Conservation (phyloP, 1,139 yeast species). For the Candida freyschussii region DNA sequence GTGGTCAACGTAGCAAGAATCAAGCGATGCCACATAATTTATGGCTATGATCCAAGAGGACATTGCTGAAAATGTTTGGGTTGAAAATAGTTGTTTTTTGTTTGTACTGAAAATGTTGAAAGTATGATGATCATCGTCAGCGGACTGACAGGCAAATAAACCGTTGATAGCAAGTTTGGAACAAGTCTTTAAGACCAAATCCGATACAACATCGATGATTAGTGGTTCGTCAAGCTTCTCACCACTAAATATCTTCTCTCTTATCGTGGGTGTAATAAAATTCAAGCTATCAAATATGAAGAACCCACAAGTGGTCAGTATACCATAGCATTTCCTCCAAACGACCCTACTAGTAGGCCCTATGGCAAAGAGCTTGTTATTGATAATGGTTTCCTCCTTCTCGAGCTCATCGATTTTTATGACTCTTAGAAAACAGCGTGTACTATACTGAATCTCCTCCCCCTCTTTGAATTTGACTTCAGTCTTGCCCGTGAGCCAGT, state of each 20-base stretch:
- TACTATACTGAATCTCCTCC: slow-evolving; percentile 7
- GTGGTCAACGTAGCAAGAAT: slow-evolving; percentile 33
- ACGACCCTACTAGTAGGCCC: slow-evolving; percentile 26
- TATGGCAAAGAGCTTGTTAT: slow-evolving; percentile 25
- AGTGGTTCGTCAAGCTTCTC: slow-evolving; percentile 8
- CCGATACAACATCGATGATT: slow-evolving; percentile 17
- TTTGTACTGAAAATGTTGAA: slow-evolving; percentile 35
- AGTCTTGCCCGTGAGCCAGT: slow-evolving; percentile 22
- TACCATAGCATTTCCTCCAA: slow-evolving; percentile 39
- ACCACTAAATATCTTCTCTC: slow-evolving; percentile 11
- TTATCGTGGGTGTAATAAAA: slow-evolving; percentile 18
- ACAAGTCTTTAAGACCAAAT: slow-evolving; percentile 14
- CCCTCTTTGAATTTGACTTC: slow-evolving; percentile 9
- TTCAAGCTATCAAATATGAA: slow-evolving; percentile 35
- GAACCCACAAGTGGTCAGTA: slow-evolving; percentile 42
- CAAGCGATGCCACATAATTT: slow-evolving; percentile 50
- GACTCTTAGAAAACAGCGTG: slow-evolving; percentile 19
- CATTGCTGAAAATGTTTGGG: slow-evolving; percentile 34
- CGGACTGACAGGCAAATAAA: slow-evolving; percentile 29
- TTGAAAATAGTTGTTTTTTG: slow-evolving; percentile 31
- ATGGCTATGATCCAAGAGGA: slow-evolving; percentile 52
- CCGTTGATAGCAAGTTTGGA: slow-evolving; percentile 25
- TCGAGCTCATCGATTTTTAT: slow-evolving; percentile 23
- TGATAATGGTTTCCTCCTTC: slow-evolving; percentile 21
- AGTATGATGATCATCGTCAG: slow-evolving; percentile 17